Base-by-base conservation (phyloP, 129 eudicot species). In the Tagetes patula region DNA sequence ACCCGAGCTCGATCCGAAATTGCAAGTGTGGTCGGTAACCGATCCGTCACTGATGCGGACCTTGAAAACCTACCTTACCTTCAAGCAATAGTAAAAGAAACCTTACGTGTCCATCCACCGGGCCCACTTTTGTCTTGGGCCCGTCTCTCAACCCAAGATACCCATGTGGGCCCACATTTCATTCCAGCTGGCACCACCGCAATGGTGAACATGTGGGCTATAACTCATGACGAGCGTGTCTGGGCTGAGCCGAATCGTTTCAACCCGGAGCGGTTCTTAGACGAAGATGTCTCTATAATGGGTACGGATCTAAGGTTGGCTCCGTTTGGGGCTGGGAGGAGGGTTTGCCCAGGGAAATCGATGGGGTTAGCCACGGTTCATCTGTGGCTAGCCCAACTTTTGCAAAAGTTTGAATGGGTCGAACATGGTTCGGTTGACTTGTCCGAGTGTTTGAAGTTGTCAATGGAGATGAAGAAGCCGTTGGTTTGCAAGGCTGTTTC, bases 191-290 rank as follows among this genome's bases (percentile, higher is more conserved):
- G 98, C 27, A 90, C 98, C 3, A 94, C 93, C 0, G 98, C 97
- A 8, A 94, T 94, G 98, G 98, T 94, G 65, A 94, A 94, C 93
- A 94, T 94, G 98, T 90, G 96, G 96, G 91, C 98, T 7, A 94
- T 94, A 69, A 86, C 98, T 38, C 96, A 94, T 38, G 88, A 88
- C 10, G 82, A 81, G 14, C 30, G 43, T 46, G 73, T 87, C 2
- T 94, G 98, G 98, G 6, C 85, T 2, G 77, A 88, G 63, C 85
- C 98, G 0, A 65, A 86, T 7, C 56, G 73, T 40, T 94, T 86
- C 76, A 62, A 74, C 73, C 98, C 98, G 0, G 97, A 94, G 43
- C 78, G 98, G 85, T 88, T 94, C 81, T 4, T 90, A 53, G 85
- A 68, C 0, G 83, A 90, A 33, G 77, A 71, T 34, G 89, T 94